These are phyloP conservation scores for Noccaea bulbosa DNA, from an alignment of 345 rosid species.

Conservation along the genomic window DNA sequence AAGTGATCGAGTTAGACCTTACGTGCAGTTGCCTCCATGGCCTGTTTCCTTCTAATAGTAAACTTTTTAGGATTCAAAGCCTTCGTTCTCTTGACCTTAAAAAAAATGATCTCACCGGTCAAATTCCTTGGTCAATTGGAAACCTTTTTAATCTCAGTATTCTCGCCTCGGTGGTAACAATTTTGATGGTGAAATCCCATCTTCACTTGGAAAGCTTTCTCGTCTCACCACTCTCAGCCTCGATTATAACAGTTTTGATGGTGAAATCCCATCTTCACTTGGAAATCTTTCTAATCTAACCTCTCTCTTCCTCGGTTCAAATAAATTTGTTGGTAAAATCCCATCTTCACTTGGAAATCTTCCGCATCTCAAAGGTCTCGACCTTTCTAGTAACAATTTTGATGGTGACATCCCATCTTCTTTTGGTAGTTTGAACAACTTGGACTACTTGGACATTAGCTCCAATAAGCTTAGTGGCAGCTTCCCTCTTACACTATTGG, in stretches of 20 bases:
- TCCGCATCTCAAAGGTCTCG: not conserved
- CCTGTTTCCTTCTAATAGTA: conserved; percentile 12
- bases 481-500: not conserved
- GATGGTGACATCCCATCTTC: conserved; percentile 1
- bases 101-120: not conserved
- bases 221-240: not conserved
- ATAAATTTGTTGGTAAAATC: not conserved
- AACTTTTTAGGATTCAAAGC: not conserved
- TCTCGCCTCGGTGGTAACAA: not conserved
- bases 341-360: conserved; percentile 3
- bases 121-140: not conserved
- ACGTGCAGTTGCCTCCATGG: not conserved
- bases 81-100: not conserved
- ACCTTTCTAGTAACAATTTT: not conserved
- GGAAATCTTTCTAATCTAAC: not conserved
- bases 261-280: not conserved
- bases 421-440: not conserved
- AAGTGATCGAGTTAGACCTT: conserved; percentile 9
- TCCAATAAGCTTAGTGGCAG: not conserved
- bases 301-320: not conserved
- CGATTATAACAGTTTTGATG: not conserved
- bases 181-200: not conserved
- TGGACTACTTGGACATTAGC: not conserved
- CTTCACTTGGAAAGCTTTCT: not conserved
- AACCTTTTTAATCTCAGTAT: not conserved